Conservation (phyloP, 2,329 filamentous ascomycete species). For the Paramyrothecium sp. region DNA sequence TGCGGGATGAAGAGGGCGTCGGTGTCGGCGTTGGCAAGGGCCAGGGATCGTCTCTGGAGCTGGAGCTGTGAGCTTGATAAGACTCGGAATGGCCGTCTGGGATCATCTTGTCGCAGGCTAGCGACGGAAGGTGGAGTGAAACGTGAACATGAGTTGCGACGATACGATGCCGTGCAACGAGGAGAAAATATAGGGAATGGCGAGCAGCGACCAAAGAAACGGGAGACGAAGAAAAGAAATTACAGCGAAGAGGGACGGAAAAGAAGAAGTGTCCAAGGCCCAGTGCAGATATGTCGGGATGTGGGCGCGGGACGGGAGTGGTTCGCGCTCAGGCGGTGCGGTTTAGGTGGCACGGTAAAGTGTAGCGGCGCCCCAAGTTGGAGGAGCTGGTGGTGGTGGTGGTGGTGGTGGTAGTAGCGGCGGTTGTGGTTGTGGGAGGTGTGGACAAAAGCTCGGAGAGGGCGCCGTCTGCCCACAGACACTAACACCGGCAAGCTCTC, state of each 20-base stretch:
- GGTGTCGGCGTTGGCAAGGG: neutral
- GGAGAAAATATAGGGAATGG: neutral
- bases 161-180: neutral
- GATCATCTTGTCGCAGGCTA: constrained; percentile 1
- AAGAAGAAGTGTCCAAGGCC: neutral
- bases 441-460: too few species aligned
- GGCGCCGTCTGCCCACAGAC: too few species aligned
- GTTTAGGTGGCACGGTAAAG: neutral
- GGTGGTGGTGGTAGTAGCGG: too few species aligned
- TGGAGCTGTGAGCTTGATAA: constrained; percentile 2
- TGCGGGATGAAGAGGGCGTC: neutral
- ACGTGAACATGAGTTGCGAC: neutral
- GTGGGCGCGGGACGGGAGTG: too few species aligned
- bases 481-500: too few species aligned
- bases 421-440: too few species aligned
- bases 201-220: neutral
- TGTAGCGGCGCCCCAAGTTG: neutral
- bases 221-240: neutral
- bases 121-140: neutral
- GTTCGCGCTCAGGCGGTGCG: neutral
- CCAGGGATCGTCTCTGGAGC: constrained; percentile 1
- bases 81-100: neutral
- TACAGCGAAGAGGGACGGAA: neutral
- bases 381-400: neutral
- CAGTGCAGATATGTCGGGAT: too few species aligned